phyloP scores from a whole-genome alignment of 352 stramenopile genomes.

The Detonula confervacea region DNA sequence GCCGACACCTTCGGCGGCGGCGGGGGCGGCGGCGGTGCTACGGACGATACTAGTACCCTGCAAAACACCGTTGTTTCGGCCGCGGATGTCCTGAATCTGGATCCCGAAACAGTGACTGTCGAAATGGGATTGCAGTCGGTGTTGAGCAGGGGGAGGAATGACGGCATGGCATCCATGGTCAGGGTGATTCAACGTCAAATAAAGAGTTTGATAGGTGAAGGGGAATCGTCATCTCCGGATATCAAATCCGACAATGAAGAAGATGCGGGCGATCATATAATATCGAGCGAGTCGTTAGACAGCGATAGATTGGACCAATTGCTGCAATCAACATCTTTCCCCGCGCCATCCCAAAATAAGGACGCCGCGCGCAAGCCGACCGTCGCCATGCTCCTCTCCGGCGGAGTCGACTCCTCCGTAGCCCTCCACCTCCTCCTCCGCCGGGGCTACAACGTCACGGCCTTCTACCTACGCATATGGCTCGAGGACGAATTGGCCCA shows the following conservation, averaged over 20 bases:
- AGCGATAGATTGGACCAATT: background rate
- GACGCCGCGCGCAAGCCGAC: conserved; percentile 24
- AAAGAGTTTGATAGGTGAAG: conserved; percentile 25
- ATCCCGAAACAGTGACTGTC: conserved; percentile 57
- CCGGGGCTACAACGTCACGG: conserved; percentile 86
- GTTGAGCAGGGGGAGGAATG: conserved; percentile 73
- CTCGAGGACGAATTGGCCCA: conserved; percentile 89
- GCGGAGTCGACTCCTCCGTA: conserved; percentile 88
- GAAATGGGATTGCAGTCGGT: conserved; percentile 56
- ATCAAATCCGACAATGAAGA: background rate
- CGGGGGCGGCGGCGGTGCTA: background rate
- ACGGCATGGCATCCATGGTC: conserved; percentile 79
- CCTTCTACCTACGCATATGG: conserved; percentile 90
- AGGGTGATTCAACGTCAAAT: conserved; percentile 69
- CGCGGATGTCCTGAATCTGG: conserved; percentile 56
- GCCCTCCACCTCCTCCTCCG: conserved; percentile 84
- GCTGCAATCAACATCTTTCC: background rate
- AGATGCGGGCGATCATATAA: background rate
- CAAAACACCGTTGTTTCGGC: conserved; percentile 35
- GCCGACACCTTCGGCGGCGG: conserved; percentile 18
- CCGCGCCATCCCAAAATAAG: background rate
- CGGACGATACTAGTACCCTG: background rate
- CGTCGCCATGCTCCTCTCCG: conserved; percentile 86
- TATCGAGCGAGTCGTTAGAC: too few relatives aligned
- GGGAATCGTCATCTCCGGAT: background rate